A percentile compares a stretch with the other conserved stretches of the same genome.
These are phyloP conservation scores for Austroboletus rostrupii DNA, from an alignment of 1,284 basidiomycete genomes.

Conservation along the genomic window DNA sequence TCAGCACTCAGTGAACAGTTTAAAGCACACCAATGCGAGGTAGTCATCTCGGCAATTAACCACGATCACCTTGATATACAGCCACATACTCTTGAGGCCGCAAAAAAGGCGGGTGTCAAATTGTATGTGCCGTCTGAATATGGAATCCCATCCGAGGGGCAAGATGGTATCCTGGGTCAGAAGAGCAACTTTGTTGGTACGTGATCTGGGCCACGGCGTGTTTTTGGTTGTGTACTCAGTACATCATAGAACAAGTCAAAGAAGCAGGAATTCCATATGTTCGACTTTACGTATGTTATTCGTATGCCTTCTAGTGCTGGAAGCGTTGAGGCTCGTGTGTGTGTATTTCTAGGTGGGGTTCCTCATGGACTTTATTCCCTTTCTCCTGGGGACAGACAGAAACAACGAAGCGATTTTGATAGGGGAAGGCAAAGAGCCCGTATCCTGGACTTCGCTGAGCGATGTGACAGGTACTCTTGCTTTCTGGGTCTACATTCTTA, in stretches of 20 bases:
- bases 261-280: constrained; percentile 25
- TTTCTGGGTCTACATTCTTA: not conserved
- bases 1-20: constrained; percentile 25
- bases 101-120: constrained; percentile 30
- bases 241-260: constrained; percentile 15
- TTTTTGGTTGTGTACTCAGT: not conserved
- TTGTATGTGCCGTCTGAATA: constrained; percentile 35
- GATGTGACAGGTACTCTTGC: constrained; percentile 25
- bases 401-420: constrained; percentile 24
- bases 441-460: constrained; percentile 26
- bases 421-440: constrained; percentile 24
- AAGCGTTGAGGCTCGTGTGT: not conserved
- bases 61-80: constrained; percentile 22
- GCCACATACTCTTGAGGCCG: constrained; percentile 22
- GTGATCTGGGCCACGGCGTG: constrained; percentile 1
- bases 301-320: not conserved
- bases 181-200: constrained; percentile 18
- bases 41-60: constrained; percentile 30
- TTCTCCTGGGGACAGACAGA: constrained; percentile 12
- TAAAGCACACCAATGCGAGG: constrained; percentile 23
- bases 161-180: constrained; percentile 15
- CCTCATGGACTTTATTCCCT: constrained; percentile 21
- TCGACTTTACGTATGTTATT: constrained; percentile 25
- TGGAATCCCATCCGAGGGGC: constrained; percentile 21
- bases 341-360: constrained; percentile 9